Evolutionary conservation across 768 basidiomycete species (phyloP).

Genomic region (Russula virescens): DNA sequence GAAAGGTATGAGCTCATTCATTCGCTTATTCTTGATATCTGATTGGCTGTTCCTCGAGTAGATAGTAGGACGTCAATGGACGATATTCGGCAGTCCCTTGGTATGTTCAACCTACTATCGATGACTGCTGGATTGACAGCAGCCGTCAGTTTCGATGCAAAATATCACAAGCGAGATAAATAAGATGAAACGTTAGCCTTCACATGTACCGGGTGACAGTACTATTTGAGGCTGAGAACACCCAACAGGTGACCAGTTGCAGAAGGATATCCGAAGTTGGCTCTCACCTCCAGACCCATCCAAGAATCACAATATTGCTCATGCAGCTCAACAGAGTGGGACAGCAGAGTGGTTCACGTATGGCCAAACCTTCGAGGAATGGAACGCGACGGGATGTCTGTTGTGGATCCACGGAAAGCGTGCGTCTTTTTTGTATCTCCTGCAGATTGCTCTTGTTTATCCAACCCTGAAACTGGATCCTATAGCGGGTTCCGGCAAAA

Average conservation of each 20-base stretch:
- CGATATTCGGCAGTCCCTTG: not conserved
- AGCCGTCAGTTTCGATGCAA: not conserved
- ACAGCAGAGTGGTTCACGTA: not conserved
- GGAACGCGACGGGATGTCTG: not conserved
- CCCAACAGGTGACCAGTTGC: not conserved
- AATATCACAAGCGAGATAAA: not conserved
- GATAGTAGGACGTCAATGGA: not conserved
- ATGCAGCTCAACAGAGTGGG: not conserved
- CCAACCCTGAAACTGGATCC: not conserved
- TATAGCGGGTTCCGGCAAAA: slow-evolving; percentile 11
- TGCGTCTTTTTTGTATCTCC: not conserved
- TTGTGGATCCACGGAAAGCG: not conserved
- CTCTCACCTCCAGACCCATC: slow-evolving; percentile 1
- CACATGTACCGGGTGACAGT: no score
- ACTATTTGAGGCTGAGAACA: not conserved
- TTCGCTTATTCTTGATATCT: not conserved
- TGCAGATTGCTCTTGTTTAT: not conserved
- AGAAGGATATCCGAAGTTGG: not conserved
- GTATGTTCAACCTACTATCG: not conserved
- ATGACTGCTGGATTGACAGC: no score
- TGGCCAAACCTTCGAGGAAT: not conserved
- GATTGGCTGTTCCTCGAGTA: not conserved
- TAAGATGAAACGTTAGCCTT: not conserved
- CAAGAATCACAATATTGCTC: not conserved
- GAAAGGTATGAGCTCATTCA: not conserved